phyloP scores from a whole-genome alignment of 1,284 basidiomycete species.

The Marasmius sp. region DNA sequence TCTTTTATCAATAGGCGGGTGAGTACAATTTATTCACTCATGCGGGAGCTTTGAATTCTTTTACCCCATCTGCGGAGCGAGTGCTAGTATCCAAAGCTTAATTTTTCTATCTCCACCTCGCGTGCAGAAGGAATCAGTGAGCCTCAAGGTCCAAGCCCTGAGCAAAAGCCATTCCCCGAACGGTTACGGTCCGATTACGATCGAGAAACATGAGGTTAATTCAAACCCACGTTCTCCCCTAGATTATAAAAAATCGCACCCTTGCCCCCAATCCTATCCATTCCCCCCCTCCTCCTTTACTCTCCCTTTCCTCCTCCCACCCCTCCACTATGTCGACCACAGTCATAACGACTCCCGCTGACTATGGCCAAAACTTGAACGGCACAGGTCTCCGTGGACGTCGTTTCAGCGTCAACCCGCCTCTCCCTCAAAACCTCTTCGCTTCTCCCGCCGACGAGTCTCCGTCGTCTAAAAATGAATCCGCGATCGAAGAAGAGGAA shows the following conservation, averaged over 20 bases:
- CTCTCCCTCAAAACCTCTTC: neutral
- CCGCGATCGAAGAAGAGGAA: constrained; percentile 2
- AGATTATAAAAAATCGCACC: neutral
- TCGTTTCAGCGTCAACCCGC: neutral
- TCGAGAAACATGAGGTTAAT: neutral
- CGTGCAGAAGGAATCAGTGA: neutral
- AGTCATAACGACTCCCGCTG: neutral
- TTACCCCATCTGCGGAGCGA: neutral
- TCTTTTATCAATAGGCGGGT: no score
- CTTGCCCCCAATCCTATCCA: neutral
- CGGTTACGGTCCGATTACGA: neutral
- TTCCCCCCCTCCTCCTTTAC: neutral
- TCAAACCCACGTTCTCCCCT: neutral
- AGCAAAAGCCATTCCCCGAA: neutral
- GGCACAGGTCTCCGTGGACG: neutral
- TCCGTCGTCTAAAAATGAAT: neutral
- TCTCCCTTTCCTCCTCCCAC: no score
- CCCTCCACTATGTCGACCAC: neutral
- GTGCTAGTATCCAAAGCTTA: neutral
- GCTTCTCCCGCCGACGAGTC: neutral
- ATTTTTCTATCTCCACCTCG: neutral
- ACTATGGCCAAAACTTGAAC: neutral
- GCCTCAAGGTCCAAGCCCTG: neutral
- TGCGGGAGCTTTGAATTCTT: neutral
- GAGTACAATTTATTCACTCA: no score